phyloP scores from a whole-genome alignment of 2,329 filamentous ascomycete genomes.

The Malbranchea cinnamomea region DNA sequence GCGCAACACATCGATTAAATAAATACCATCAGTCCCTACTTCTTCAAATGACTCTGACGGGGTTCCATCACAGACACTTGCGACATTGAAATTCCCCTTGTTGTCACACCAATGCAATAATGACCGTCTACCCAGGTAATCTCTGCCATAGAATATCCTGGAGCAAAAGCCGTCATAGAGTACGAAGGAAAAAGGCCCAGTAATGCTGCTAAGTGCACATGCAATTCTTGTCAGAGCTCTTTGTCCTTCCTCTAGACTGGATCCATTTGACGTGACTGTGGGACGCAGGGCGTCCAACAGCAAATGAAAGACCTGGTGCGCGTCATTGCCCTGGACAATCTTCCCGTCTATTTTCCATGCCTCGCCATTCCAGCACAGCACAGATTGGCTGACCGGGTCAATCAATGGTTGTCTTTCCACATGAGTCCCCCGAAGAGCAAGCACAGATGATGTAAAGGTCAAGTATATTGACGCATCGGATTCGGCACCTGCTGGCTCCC shows the following conservation, averaged over 20 bases:
- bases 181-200: constrained; percentile 81
- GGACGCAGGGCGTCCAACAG: constrained; percentile 34
- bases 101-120: constrained; percentile 44
- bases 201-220: constrained; percentile 43
- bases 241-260: constrained; percentile 8
- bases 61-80: constrained; percentile 51
- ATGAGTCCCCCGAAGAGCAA: constrained; percentile 68
- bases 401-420: constrained; percentile 60
- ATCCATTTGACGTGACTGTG: constrained; percentile 1
- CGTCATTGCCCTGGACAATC: constrained; percentile 59
- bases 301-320: constrained; percentile 48
- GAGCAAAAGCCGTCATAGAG: constrained; percentile 53
- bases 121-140: constrained; percentile 76
- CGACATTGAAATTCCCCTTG: constrained; percentile 44
- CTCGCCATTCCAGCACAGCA: constrained; percentile 95
- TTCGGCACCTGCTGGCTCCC: neutral
- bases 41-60: constrained; percentile 49
- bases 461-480: constrained; percentile 8
- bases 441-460: constrained; percentile 65
- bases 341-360: constrained; percentile 60
- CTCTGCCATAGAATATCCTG: constrained; percentile 66
- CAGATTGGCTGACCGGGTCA: constrained; percentile 40
- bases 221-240: constrained; percentile 17
- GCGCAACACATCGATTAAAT: constrained; percentile 44
- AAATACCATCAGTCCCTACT: constrained; percentile 72